Percentiles rank a stretch among this genome's conserved stretches.
phyloP scores from a whole-genome alignment of 2,329 filamentous ascomycete genomes.

The Colletotrichum magnum region DNA sequence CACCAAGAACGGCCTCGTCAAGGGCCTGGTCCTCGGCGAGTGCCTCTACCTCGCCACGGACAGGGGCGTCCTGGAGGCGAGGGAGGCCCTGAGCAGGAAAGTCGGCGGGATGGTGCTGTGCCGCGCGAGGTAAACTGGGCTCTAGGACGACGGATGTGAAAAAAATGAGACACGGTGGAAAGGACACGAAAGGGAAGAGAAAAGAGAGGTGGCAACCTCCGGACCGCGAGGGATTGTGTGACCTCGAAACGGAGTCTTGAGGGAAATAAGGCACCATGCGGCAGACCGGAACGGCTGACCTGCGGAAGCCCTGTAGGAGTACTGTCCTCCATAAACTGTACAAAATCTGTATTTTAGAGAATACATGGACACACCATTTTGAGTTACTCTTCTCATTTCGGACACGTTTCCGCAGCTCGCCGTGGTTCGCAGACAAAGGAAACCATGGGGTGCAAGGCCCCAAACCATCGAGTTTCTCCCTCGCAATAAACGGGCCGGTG shows the following conservation, averaged over 20 bases:
- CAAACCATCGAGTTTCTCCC: too few species aligned
- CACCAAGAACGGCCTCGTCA: conserved; percentile 76
- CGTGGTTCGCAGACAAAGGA: not conserved
- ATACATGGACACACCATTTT: conserved; percentile 36
- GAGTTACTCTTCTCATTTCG: not conserved
- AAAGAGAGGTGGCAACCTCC: not conserved
- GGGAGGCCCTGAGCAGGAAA: conserved; percentile 86
- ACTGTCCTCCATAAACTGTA: conserved; percentile 33
- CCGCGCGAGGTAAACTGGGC: conserved; percentile 66
- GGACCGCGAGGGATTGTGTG: not conserved
- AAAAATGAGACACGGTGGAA: not conserved
- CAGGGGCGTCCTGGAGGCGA: conserved; percentile 81
- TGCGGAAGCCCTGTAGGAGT: conserved; percentile 11
- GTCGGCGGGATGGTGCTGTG: conserved; percentile 86
- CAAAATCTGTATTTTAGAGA: conserved; percentile 39
- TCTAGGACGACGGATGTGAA: not conserved
- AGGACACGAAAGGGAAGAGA: not conserved
- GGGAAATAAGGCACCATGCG: conserved; percentile 14
- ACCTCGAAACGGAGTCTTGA: conserved; percentile 14
- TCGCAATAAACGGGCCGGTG: too few species aligned
- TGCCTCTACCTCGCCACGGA: conserved; percentile 85
- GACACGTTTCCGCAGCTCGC: not conserved
- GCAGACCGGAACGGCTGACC: conserved; percentile 6
- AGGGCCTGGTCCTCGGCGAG: conserved; percentile 85
- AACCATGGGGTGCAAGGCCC: not conserved